Base-by-base conservation (phyloP, 805 yeast species). In the Hanseniaspora vineae region DNA sequence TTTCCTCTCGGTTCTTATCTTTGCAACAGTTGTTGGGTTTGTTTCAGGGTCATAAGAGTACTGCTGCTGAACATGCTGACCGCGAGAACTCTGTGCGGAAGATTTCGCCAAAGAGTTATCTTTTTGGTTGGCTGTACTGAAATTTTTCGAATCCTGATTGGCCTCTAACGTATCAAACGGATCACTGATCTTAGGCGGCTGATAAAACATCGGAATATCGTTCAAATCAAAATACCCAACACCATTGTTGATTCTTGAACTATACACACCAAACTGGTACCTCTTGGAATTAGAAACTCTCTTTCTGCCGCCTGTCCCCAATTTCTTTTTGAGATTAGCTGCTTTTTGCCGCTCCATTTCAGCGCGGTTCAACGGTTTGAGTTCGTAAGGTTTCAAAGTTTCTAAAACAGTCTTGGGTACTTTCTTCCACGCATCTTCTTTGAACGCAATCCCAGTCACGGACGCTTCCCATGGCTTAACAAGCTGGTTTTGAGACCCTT, bases 321-420 rank as follows among this genome's bases (percentile, higher is more conserved):
- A 10, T 5, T 12, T 13, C 12, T 33, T 33, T 33, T 33, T 12
- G 9, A 13, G 37, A 13, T 23, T 23, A 13, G 37, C 37, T 80
- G 79, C 67, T 80, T 75, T 62, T 76, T 73, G 71, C 79, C 82
- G 66, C 80, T 90, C 63, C 80, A 77, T 73, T 80, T 83, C 40
- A n/a, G 40, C 17, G 17, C 17, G 17, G 17, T 37, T 18, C 11
- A 37, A 17, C 5, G 40, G 19, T 18, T 37, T 18, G 17, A 63
- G 47, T 47, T 55, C 57, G 51, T 66, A 69, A 0, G 73, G 71
- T 23, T 61, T 64, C 35, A 70, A 51, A 31, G 58, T 57, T 13
- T 56, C 54, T 0, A 70, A 68, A 8, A 68, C 59, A 14, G 57
- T 55, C 46, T 61, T 61, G 2, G 75, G 74, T 1, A 70, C 60